phyloP scores from a whole-genome alignment of 805 yeast species.

The Ogataea pilisensis region DNA sequence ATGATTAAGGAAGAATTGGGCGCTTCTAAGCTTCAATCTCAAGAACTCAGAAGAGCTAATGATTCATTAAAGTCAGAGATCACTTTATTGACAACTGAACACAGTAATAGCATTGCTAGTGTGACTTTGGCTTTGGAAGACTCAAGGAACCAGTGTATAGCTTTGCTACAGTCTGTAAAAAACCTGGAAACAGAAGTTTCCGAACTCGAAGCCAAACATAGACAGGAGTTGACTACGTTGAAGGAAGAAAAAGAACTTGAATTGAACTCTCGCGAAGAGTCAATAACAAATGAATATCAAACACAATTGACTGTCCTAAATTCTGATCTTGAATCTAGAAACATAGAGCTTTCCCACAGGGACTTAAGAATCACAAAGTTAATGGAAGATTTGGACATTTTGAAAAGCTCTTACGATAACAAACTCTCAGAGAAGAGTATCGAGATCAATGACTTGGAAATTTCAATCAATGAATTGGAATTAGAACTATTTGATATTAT shows the following conservation, averaged over 20 bases:
- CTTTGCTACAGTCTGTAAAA: conserved; percentile 3
- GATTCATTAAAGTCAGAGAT: conserved; percentile 6
- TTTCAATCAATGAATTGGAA: neutral
- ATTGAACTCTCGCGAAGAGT: neutral
- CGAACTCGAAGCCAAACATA: conserved; percentile 4
- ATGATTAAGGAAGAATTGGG: conserved; percentile 7
- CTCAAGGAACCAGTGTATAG: conserved; percentile 4
- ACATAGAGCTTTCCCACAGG: neutral
- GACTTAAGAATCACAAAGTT: neutral
- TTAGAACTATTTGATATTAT: neutral
- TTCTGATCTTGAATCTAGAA: neutral
- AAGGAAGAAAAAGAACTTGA: conserved; percentile 1
- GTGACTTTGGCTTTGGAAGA: conserved; percentile 3
- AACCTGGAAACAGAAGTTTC: conserved; percentile 6
- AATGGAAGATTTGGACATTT: neutral
- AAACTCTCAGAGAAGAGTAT: neutral
- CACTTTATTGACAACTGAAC: neutral
- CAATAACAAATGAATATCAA: conserved; percentile 3
- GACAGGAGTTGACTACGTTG: conserved; percentile 1
- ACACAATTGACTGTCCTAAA: neutral
- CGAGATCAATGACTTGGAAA: neutral
- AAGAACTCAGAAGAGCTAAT: conserved; percentile 6
- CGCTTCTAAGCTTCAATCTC: conserved; percentile 7
- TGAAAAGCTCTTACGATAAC: neutral
- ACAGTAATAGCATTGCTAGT: neutral